Conservation (phyloP, 495 filamentous ascomycete species). For the Neurospora tetrasperma region DNA sequence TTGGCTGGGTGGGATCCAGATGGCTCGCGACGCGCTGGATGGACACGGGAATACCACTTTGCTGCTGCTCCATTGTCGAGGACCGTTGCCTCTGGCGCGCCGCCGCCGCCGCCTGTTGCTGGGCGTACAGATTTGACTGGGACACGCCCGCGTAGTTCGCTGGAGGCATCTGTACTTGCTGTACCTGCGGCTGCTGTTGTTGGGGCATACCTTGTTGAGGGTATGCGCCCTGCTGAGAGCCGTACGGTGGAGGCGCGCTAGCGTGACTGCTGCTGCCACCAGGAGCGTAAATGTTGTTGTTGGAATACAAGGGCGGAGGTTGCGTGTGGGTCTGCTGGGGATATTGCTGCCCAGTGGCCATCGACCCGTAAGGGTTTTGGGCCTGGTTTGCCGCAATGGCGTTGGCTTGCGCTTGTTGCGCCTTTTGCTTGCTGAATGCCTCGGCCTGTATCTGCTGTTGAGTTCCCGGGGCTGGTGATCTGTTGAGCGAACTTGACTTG, state of each 20-base stretch:
- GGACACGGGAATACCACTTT: slow-evolving; percentile 79
- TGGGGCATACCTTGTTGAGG: slow-evolving; percentile 58
- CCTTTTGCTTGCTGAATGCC: slow-evolving; percentile 79
- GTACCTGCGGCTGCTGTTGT: slow-evolving; percentile 35
- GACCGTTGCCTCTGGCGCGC: slow-evolving; percentile 67
- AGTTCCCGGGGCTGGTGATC: slow-evolving; percentile 89
- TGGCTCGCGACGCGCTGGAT: slow-evolving; percentile 96
- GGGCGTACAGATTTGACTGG: slow-evolving; percentile 68
- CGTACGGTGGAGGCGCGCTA: slow-evolving; percentile 78
- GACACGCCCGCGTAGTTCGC: slow-evolving; percentile 49
- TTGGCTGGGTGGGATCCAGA: slow-evolving; percentile 89
- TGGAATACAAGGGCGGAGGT: slow-evolving; percentile 58
- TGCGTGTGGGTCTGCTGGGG: slow-evolving; percentile 31
- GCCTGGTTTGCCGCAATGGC: slow-evolving; percentile 46
- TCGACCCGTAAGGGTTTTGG: slow-evolving; percentile 38
- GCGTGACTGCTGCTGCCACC: slow-evolving; percentile 47
- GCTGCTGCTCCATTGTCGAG: slow-evolving; percentile 89
- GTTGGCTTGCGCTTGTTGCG: slow-evolving; percentile 56
- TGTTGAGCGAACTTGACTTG: slow-evolving; percentile 68
- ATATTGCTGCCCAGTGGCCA: slow-evolving; percentile 29
- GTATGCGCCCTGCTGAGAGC: slow-evolving; percentile 58
- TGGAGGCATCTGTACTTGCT: slow-evolving; percentile 51
- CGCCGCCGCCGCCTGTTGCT: slow-evolving; percentile 64
- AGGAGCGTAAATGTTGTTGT: slow-evolving; percentile 61
- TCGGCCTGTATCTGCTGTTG: slow-evolving; percentile 95